Conservation (phyloP, 495 filamentous ascomycete genomes). For the Annulohypoxylon stygium region DNA sequence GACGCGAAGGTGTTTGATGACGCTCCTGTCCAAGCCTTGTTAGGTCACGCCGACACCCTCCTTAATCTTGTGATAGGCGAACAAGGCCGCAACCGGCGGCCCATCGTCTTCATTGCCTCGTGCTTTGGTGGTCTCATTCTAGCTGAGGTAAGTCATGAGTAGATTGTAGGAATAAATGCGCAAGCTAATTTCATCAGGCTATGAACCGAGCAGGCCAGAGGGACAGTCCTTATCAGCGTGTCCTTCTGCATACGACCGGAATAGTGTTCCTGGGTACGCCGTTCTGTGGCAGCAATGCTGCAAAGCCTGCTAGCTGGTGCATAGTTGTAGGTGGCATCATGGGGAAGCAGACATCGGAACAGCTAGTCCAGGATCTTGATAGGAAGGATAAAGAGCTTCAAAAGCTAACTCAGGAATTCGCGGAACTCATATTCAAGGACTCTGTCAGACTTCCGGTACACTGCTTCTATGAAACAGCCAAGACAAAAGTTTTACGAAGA, state of each 20-base stretch:
- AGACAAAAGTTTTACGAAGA: not conserved
- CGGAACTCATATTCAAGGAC: not conserved
- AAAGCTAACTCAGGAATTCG: not conserved
- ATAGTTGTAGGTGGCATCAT: not conserved
- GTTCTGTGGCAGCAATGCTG: not conserved
- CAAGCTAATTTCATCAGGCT: not conserved
- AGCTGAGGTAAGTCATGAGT: not conserved
- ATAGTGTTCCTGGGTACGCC: not conserved
- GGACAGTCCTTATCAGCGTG: not conserved
- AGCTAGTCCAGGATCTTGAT: not conserved
- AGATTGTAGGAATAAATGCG: not conserved
- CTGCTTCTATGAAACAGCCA: not conserved
- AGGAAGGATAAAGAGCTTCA: not conserved
- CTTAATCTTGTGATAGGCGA: not conserved
- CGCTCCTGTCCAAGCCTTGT: conserved; percentile 34
- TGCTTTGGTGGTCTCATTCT: not conserved
- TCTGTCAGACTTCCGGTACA: not conserved
- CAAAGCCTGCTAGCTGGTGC: not conserved
- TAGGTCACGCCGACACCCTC: conserved; percentile 28
- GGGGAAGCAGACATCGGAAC: not conserved
- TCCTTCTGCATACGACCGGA: not conserved
- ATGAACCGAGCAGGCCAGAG: not conserved
- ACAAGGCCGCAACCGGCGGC: not conserved
- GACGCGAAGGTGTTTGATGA: conserved; percentile 40
- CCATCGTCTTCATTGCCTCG: not conserved